These are phyloP conservation scores for Talaromyces sp. DNA, from an alignment of 2,329 filamentous ascomycete genomes.

Conservation along the genomic window DNA sequence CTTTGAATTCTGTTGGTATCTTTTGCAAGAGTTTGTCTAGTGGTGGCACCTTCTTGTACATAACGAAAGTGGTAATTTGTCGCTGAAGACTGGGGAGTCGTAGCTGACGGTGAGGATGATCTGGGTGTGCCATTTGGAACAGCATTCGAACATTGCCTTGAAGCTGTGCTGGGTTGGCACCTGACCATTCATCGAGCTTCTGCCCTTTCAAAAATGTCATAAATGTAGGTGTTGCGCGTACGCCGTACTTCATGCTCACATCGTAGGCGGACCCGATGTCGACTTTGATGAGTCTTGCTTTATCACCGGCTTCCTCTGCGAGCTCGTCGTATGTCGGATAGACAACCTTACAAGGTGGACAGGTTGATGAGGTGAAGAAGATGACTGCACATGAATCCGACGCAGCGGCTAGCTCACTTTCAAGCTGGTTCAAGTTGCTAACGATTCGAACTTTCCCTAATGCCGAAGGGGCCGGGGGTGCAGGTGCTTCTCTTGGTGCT, in stretches of 20 bases:
- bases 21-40: conserved; percentile 80
- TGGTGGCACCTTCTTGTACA: conserved; percentile 78
- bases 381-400: conserved; percentile 72
- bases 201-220: conserved; percentile 78
- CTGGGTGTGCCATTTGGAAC: conserved; percentile 72
- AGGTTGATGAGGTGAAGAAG: conserved; percentile 91
- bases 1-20: conserved; percentile 63
- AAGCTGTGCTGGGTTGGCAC: conserved; percentile 70
- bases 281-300: conserved; percentile 76
- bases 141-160: conserved; percentile 73
- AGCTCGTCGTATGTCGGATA: conserved; percentile 83
- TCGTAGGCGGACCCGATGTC: conserved; percentile 71
- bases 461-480: conserved; percentile 14
- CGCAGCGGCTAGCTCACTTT: conserved; percentile 62
- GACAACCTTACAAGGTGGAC: conserved; percentile 78
- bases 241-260: conserved; percentile 65
- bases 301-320: conserved; percentile 70
- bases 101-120: conserved; percentile 74
- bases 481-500: conserved; percentile 10
- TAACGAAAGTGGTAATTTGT: conserved; percentile 66
- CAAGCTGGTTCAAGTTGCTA: conserved; percentile 61
- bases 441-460: conserved; percentile 62
- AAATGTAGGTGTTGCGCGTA: conserved; percentile 84
- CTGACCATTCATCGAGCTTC: conserved; percentile 78
- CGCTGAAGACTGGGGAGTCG: conserved; percentile 71